Evolutionary conservation across 208 protist species (phyloP).

Genomic region (Trypanosoma caninum): DNA sequence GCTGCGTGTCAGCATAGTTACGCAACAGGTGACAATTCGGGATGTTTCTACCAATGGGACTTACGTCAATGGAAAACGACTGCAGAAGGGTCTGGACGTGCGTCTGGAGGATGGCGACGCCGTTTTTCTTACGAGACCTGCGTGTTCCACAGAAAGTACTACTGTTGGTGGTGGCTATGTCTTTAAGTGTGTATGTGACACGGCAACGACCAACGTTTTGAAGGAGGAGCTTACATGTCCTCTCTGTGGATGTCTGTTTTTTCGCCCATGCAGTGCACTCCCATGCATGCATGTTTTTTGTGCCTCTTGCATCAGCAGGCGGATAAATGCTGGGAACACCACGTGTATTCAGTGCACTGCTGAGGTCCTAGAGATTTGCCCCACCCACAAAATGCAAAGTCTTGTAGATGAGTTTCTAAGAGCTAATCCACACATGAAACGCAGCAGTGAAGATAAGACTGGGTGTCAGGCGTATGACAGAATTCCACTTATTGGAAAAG

Average conservation of each 20-base stretch:
- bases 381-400: constrained; percentile 75
- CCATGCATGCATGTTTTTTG: constrained; percentile 92
- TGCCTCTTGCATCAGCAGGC: constrained; percentile 70
- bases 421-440: constrained; percentile 31
- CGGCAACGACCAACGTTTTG: constrained; percentile 33
- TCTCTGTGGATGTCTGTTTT: constrained; percentile 61
- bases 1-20: constrained; percentile 53
- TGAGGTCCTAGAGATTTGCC: constrained; percentile 53
- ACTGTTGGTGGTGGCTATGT: constrained; percentile 29
- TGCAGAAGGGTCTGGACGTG: constrained; percentile 34
- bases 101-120: constrained; percentile 53
- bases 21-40: constrained; percentile 40
- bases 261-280: constrained; percentile 70
- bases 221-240: constrained; percentile 75
- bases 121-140: constrained; percentile 39
- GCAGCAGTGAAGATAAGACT: constrained; percentile 37
- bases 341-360: constrained; percentile 73
- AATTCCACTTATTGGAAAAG: constrained; percentile 49
- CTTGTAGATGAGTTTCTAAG: constrained; percentile 70
- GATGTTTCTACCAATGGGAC: constrained; percentile 83
- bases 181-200: constrained; percentile 49
- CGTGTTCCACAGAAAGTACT: neutral
- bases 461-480: constrained; percentile 43
- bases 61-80: constrained; percentile 62
- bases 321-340: constrained; percentile 32